Conservation (phyloP, 805 yeast species). For the Schizosaccharomyces japonicus region DNA sequence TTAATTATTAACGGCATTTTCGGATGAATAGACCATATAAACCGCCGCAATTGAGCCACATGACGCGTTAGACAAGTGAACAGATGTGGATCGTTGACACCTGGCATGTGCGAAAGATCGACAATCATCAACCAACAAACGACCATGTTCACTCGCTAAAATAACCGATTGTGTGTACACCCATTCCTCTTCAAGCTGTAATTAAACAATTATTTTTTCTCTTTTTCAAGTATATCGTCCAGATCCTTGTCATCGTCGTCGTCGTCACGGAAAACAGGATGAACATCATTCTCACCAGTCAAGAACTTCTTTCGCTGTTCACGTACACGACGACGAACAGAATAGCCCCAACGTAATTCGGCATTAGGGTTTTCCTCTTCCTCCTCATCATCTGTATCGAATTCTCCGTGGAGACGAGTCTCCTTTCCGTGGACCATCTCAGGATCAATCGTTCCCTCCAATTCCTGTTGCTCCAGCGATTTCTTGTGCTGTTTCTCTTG, state of each 20-base stretch:
- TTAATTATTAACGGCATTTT: no score
- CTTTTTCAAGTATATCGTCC: not conserved
- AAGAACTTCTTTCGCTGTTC: not conserved
- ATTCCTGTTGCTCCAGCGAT: not conserved
- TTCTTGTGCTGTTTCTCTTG: conserved; percentile 12
- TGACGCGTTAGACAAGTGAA: no score
- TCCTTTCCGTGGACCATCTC: not conserved
- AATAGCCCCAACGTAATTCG: conserved; percentile 3
- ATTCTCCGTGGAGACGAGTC: not conserved
- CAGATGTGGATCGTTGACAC: no score
- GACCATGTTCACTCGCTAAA: no score
- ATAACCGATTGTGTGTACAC: no score
- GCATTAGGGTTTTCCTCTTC: conserved; percentile 2
- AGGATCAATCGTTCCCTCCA: not conserved
- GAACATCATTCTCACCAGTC: not conserved
- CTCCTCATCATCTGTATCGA: conserved; percentile 3
- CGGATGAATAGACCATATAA: no score
- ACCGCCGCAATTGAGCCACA: no score
- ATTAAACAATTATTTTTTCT: no score
- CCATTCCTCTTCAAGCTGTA: no score
- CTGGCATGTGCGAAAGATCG: no score
- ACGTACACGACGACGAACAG: conserved; percentile 1
- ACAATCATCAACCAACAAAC: no score
- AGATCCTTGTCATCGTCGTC: not conserved
- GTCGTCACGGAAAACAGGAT: not conserved